phyloP scores from a whole-genome alignment of 2,329 filamentous ascomycete genomes.

The Cercospora beticola region DNA sequence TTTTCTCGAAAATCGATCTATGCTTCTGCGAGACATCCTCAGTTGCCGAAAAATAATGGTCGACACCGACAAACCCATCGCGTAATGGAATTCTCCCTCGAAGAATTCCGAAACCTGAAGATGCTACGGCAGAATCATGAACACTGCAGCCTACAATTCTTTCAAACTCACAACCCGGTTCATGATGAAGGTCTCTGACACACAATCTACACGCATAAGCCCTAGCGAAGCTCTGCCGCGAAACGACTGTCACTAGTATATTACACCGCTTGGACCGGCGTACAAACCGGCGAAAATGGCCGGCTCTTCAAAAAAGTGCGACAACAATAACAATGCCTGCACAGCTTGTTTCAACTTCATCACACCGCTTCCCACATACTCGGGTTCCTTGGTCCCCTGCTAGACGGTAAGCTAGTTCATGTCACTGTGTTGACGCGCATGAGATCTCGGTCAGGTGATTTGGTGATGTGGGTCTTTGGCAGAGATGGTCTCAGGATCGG shows the following conservation, averaged over 20 bases:
- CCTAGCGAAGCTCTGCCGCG: not conserved
- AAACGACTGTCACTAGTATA: not conserved
- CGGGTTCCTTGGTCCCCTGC: not conserved
- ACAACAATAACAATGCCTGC: not conserved
- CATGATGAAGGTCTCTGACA: not conserved
- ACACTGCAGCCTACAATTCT: not conserved
- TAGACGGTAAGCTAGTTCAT: constrained; percentile 13
- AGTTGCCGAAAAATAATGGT: not conserved
- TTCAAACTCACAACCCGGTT: not conserved
- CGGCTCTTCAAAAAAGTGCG: not conserved
- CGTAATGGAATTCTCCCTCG: not conserved
- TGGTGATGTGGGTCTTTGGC: not conserved
- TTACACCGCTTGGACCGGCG: not conserved
- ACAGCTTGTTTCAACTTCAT: not conserved
- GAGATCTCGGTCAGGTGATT: constrained; percentile 11
- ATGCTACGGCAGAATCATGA: not conserved
- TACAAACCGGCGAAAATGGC: not conserved
- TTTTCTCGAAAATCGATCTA: not conserved
- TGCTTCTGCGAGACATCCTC: not conserved
- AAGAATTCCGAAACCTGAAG: not conserved
- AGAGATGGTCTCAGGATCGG: too few species aligned
- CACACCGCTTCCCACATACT: not conserved
- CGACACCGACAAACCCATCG: not conserved
- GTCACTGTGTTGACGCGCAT: constrained; percentile 13
- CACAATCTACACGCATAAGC: not conserved